Evolutionary conservation across 1,284 basidiomycete species (phyloP).

Genomic region (Cutaneotrichosporon dermatis): DNA sequence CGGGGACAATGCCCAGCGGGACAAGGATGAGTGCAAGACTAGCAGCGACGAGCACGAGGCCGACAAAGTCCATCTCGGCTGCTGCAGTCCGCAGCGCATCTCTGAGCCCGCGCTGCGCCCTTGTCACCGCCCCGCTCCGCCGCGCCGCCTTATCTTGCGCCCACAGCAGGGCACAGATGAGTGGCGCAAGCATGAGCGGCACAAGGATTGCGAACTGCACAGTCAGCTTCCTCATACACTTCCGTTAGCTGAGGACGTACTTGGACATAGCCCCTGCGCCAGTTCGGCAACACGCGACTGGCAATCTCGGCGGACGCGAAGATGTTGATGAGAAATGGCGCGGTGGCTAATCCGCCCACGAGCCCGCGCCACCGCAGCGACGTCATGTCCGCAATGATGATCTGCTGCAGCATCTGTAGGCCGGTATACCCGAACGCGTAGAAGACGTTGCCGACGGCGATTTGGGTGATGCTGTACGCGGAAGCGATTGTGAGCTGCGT

Average conservation of each 20-base stretch:
- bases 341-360: slow-evolving; percentile 60
- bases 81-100: background rate
- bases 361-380: slow-evolving; percentile 71
- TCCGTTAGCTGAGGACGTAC: too few species aligned
- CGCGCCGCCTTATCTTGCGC: slow-evolving; percentile 36
- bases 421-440: slow-evolving; percentile 54
- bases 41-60: slow-evolving; percentile 61
- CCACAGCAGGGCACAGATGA: slow-evolving; percentile 45
- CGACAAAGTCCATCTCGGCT: slow-evolving; percentile 52
- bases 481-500: slow-evolving; percentile 64
- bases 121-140: too few species aligned
- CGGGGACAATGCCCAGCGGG: slow-evolving; percentile 59
- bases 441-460: slow-evolving; percentile 42
- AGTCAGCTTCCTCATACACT: too few species aligned
- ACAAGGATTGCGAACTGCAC: slow-evolving; percentile 44
- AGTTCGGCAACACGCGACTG: slow-evolving; percentile 55
- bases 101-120: too few species aligned
- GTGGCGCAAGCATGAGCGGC: slow-evolving; percentile 43
- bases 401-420: slow-evolving; percentile 66
- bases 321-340: slow-evolving; percentile 63
- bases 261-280: slow-evolving; percentile 61
- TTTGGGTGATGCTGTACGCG: slow-evolving; percentile 56
- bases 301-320: slow-evolving; percentile 63
- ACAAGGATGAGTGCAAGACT: slow-evolving; percentile 63
- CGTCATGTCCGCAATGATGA: slow-evolving; percentile 74